These are phyloP conservation scores for Pythium sp. DNA, from an alignment of 352 stramenopile genomes.

Conservation along the genomic window DNA sequence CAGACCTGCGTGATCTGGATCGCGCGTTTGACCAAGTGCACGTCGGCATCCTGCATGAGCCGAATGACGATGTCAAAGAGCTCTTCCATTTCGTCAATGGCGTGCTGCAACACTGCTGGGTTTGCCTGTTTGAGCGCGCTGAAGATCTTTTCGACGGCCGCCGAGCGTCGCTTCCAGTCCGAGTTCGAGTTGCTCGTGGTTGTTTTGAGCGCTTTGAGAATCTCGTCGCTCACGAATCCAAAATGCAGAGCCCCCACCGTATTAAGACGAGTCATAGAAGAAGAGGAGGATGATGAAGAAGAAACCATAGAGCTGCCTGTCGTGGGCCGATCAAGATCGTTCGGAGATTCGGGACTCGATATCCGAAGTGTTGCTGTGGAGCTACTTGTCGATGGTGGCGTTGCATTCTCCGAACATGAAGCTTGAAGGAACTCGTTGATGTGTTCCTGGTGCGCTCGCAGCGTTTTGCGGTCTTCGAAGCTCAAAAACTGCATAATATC, in stretches of 20 bases:
- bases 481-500: constrained; percentile 60
- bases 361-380: neutral
- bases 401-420: neutral
- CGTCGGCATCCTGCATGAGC: constrained; percentile 64
- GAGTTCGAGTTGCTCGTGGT: constrained; percentile 60
- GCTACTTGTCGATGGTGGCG: neutral
- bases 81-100: constrained; percentile 25
- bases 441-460: constrained; percentile 39
- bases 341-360: neutral
- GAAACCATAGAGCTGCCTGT: neutral
- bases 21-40: constrained; percentile 63
- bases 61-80: constrained; percentile 46
- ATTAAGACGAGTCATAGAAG: neutral
- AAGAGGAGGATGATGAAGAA: neutral
- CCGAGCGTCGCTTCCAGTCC: constrained; percentile 67
- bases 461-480: constrained; percentile 53
- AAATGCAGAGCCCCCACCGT: constrained; percentile 26
- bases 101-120: constrained; percentile 12
- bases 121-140: constrained; percentile 34
- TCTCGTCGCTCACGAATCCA: constrained; percentile 41
- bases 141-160: constrained; percentile 59
- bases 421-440: constrained; percentile 53
- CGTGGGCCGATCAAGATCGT: neutral
- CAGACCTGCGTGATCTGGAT: constrained; percentile 56
- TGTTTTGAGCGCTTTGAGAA: constrained; percentile 31